Base-by-base conservation (phyloP, 2,329 filamentous ascomycete genomes). In the Leptographium lundbergii region DNA sequence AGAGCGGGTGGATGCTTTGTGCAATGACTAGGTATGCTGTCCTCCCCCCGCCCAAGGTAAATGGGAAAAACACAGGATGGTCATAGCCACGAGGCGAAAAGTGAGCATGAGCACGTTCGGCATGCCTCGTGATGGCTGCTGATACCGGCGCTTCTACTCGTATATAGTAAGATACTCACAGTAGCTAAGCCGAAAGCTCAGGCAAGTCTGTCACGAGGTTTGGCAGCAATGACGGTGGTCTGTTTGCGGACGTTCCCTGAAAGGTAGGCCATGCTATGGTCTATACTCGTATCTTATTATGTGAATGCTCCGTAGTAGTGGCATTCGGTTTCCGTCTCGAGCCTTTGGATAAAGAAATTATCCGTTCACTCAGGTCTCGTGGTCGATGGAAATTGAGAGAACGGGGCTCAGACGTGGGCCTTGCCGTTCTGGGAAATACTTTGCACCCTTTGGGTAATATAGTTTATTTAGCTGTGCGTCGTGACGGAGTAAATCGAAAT, bases 111-210 rank as follows among this genome's bases (percentile, higher is more conserved):
- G 52, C 54, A 45, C 48, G 56, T 27, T 39, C 34, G 39, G 53
- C 25, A 42, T 52, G 52, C 60, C 61, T 60, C 60, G 62, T 64
- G 62, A 64, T 54, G 54, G 50, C 32, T 55, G 57, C 57, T 59
- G 57, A 59, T 60, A 60, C 60, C 29, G 50, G 25, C 45, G n/a
- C 19, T 47, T 11, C 45, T n/a, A 7, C 45, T n/a, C n/a, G n/a
- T n/a, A n/a, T n/a, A n/a, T n/a, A n/a, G n/a, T n/a, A n/a, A n/a
- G n/a, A n/a, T n/a, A n/a, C n/a, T 47, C 7, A 24, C 19, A 24
- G 10, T 24, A 47, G 22, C n/a, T 47, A 47, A 47, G 14, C 36
- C 36, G 36, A 17, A 17, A 39, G 36, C 14, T 39, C 9, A 39
- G 36, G 36, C 36, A 14, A 9, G 32, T 39, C 36, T 13, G 36